Percentiles rank a stretch among this genome's conserved stretches.
phyloP scores from a whole-genome alignment of 1,139 yeast species.

The Suhomyces choctaworum region DNA sequence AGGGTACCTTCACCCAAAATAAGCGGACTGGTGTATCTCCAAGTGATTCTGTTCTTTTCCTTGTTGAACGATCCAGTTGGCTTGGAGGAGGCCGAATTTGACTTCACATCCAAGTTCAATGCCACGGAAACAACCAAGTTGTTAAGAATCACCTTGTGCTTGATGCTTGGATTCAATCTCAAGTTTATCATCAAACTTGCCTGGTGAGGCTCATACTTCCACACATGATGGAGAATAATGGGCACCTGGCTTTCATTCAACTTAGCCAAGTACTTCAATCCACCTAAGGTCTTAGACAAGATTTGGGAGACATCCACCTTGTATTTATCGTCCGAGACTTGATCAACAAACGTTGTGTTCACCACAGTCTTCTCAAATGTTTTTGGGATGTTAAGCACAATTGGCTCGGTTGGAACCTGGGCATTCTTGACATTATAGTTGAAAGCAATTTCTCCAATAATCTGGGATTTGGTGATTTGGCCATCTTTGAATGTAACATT shows the following conservation, averaged over 20 bases:
- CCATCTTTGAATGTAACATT: constrained; percentile 76
- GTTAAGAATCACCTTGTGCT: constrained; percentile 43
- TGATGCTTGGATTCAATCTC: constrained; percentile 51
- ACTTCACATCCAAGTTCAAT: constrained; percentile 39
- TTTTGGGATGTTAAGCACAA: constrained; percentile 33
- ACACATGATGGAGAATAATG: constrained; percentile 71
- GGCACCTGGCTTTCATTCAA: constrained; percentile 55
- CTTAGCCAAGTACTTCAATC: constrained; percentile 60
- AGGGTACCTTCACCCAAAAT: constrained; percentile 30
- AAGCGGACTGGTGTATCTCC: constrained; percentile 65
- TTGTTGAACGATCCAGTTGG: constrained; percentile 89
- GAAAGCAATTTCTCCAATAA: constrained; percentile 79
- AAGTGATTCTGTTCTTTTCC: constrained; percentile 80
- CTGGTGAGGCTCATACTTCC: constrained; percentile 86
- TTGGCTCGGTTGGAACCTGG: constrained; percentile 18
- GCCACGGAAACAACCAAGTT: constrained; percentile 74
- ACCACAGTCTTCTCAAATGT: constrained; percentile 38
- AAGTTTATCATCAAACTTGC: constrained; percentile 80
- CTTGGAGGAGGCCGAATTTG: constrained; percentile 76
- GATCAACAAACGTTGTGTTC: constrained; percentile 45
- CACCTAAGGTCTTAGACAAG: constrained; percentile 65
- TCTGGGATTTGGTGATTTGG: constrained; percentile 52
- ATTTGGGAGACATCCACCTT: constrained; percentile 40
- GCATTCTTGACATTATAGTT: constrained; percentile 47
- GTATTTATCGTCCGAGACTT: constrained; percentile 30